Conservation (phyloP, 2,329 filamentous ascomycete genomes). For the Colletotrichum camelliae region DNA sequence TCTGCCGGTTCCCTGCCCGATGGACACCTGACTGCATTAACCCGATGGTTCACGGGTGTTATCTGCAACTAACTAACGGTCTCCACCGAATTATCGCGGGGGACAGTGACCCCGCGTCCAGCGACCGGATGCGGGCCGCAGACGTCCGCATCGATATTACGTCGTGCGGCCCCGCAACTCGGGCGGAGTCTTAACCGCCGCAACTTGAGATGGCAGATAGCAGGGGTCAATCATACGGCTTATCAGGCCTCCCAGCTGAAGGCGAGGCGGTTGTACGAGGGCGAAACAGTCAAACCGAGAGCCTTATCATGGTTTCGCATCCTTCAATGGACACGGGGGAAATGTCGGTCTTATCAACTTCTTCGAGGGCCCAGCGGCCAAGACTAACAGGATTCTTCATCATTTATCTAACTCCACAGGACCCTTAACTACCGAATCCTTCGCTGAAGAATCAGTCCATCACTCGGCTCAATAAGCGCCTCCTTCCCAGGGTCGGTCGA, state of each 20-base stretch:
- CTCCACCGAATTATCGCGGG: background rate
- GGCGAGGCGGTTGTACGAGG: background rate
- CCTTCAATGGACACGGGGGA: background rate
- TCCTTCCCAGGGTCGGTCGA: conserved; percentile 13
- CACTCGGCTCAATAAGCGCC: conserved; percentile 8
- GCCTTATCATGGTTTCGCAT: background rate
- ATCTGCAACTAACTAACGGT: background rate
- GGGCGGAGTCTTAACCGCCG: background rate
- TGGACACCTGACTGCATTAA: background rate
- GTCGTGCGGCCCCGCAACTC: background rate
- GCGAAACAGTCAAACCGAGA: background rate
- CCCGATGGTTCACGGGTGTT: background rate
- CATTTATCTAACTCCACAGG: background rate
- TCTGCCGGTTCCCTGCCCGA: background rate
- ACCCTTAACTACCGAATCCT: background rate
- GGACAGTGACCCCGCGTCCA: background rate
- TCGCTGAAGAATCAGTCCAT: background rate
- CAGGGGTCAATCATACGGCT: background rate
- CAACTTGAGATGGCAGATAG: background rate
- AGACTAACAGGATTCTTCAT: background rate
- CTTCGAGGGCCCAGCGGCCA: background rate
- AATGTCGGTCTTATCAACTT: background rate
- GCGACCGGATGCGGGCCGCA: background rate
- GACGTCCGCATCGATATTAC: conserved; percentile 10
- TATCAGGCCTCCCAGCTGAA: background rate